phyloP scores from a whole-genome alignment of 306 rosid genomes.

The Vicia villosa region DNA sequence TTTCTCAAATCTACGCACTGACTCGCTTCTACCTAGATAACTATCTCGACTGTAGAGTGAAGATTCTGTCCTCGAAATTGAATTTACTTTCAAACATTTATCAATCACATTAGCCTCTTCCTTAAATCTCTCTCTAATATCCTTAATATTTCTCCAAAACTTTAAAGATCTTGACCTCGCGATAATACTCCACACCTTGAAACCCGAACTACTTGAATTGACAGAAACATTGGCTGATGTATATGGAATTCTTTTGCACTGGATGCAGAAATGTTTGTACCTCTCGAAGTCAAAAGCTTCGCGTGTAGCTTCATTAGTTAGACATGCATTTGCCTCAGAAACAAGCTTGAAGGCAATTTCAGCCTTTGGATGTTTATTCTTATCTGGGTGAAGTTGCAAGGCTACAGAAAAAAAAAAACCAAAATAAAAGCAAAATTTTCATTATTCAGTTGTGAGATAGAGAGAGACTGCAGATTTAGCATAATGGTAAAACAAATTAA shows the following conservation, averaged over 20 bases:
- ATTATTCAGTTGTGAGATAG: background rate
- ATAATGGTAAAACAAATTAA: constrained; percentile 4
- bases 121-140: constrained; percentile 64
- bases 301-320: constrained; percentile 64
- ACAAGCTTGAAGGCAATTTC: constrained; percentile 96
- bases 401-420: constrained; percentile 51
- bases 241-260: constrained; percentile 67
- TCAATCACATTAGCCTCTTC: constrained; percentile 79
- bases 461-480: constrained; percentile 17
- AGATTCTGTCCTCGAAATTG: constrained; percentile 52
- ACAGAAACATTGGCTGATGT: constrained; percentile 33
- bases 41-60: constrained; percentile 42
- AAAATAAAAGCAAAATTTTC: background rate
- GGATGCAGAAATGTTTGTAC: constrained; percentile 62
- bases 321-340: constrained; percentile 85
- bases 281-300: constrained; percentile 70
- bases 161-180: constrained; percentile 51
- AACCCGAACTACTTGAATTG: constrained; percentile 41
- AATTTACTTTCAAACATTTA: constrained; percentile 58
- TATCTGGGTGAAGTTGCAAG: constrained; percentile 93
- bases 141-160: constrained; percentile 53
- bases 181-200: constrained; percentile 44
- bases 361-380: constrained; percentile 87
- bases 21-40: constrained; percentile 39
- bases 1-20: constrained; percentile 42